Base-by-base conservation (phyloP, 345 rosid genomes). In the Eucalyptus caleyi region DNA sequence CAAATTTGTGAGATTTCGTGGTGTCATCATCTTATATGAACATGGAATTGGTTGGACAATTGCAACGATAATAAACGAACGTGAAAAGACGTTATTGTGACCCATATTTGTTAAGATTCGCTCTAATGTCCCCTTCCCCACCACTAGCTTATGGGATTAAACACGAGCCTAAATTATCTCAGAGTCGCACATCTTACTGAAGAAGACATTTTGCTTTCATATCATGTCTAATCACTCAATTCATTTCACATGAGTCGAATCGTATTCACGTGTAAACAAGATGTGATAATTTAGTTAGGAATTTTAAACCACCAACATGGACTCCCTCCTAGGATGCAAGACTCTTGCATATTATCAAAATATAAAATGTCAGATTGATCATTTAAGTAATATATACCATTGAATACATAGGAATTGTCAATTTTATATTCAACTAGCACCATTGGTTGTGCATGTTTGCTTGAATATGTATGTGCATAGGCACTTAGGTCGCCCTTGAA, bases 121-220 rank as follows among this genome's bases (percentile, higher is more conserved):
- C 37, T 7, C 5, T 0, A 2, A 15, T 65, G 37, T 65, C 6
- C 19, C 32, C 16, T 30, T 3, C 69, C 16, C 37, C 34, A 16
- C 5, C 21, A 14, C 11, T 16, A 7, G 10, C 77, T 65, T 15
- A 65, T 8, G 77, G 1, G 21, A 65, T 65, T 65, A 9, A n/a
- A n/a, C 40, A n/a, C 1, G 1, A 30, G 2, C 6, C 40, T n/a
- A 15, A 62, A 13, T n/a, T 14, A 32, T 65, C 10, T 34, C 0
- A 1, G 5, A n/a, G 15, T 65, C 2, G 0, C 21, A n/a, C 21
- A n/a, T 15, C 2, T 62, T 3, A 62, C 0, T 7, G 5, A 7
- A 62, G 0, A 8, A 15, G 5, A 5, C 5, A 4, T 16, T n/a
- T n/a, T 65, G 6, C 40, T 4, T 18, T 14, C 3, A 6, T 1